Evolutionary conservation across 1,284 basidiomycete genomes (phyloP).

Genomic region (Moniliophthora roreri): DNA sequence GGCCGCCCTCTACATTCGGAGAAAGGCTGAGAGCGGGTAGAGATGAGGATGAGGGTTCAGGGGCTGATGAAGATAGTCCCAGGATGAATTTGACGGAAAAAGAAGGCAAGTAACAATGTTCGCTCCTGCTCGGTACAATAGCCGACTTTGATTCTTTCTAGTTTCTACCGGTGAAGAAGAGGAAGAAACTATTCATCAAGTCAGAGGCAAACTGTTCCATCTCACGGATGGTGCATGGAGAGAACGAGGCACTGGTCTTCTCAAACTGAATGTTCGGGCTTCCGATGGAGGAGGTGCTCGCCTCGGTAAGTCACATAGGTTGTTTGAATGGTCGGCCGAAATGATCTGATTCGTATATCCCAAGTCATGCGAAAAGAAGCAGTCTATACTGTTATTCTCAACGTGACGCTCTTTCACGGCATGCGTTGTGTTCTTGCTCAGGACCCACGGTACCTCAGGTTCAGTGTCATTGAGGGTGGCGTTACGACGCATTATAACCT

Average conservation of each 20-base stretch:
- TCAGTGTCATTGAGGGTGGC: constrained; percentile 74
- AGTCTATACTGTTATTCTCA: constrained; percentile 82
- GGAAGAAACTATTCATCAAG: constrained; percentile 82
- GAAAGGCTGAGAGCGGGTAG: constrained; percentile 60
- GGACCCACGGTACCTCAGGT: constrained; percentile 78
- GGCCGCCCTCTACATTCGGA: constrained; percentile 47
- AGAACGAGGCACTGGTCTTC: constrained; percentile 82
- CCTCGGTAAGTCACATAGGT: constrained; percentile 54
- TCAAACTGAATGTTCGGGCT: constrained; percentile 79
- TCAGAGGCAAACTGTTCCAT: constrained; percentile 83
- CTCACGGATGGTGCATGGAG: constrained; percentile 79
- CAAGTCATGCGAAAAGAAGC: constrained; percentile 97
- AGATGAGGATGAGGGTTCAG: constrained; percentile 54
- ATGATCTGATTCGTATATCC: constrained; percentile 1
- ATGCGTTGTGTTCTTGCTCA: constrained; percentile 81
- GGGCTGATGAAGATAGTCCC: constrained; percentile 45
- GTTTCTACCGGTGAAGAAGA: constrained; percentile 92
- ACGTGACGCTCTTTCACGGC: constrained; percentile 83
- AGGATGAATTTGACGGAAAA: constrained; percentile 61
- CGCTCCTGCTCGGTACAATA: constrained; percentile 8
- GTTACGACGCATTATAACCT: constrained; percentile 72
- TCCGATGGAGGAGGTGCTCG: constrained; percentile 72
- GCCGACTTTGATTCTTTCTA: constrained; percentile 29
- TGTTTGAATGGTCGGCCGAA: constrained; percentile 2
- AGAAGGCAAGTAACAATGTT: constrained; percentile 52